These are phyloP conservation scores for Cotoneaster glaucophyllus DNA, from an alignment of 306 rosid species.

Conservation along the genomic window DNA sequence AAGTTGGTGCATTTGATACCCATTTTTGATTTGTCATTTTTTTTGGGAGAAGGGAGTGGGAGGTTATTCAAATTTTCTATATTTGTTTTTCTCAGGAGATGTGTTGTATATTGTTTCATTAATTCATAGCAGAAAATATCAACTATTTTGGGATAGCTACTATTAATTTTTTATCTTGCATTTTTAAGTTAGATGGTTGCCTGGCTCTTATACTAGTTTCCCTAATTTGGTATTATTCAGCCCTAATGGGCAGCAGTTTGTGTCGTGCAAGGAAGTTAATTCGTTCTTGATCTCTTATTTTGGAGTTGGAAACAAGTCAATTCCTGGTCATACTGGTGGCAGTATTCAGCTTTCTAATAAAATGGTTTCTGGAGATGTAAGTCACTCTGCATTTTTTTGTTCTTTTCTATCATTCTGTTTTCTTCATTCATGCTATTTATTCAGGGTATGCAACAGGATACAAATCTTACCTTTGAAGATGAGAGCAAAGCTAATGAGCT, in stretches of 20 bases:
- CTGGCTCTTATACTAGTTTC: constrained; percentile 29
- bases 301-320: constrained; percentile 20
- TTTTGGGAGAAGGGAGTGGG: neutral
- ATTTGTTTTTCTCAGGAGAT: neutral
- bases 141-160: neutral
- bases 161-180: constrained; percentile 6
- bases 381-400: constrained; percentile 18
- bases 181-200: constrained; percentile 9
- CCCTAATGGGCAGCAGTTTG: constrained; percentile 74
- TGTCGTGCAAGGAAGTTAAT: constrained; percentile 61
- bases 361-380: constrained; percentile 43
- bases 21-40: neutral
- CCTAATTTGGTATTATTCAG: constrained; percentile 49
- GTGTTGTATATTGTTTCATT: neutral
- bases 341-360: constrained; percentile 27
- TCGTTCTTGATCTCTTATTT: constrained; percentile 43
- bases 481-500: constrained; percentile 30
- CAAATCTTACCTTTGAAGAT: constrained; percentile 24
- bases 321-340: constrained; percentile 30
- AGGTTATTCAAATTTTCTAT: neutral
- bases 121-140: neutral
- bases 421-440: constrained; percentile 2
- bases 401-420: constrained; percentile 10
- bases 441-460: constrained; percentile 27
- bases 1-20: neutral